Evolutionary conservation across 179 eudicot genomes (phyloP).

Genomic region (Beta lomatogona): DNA sequence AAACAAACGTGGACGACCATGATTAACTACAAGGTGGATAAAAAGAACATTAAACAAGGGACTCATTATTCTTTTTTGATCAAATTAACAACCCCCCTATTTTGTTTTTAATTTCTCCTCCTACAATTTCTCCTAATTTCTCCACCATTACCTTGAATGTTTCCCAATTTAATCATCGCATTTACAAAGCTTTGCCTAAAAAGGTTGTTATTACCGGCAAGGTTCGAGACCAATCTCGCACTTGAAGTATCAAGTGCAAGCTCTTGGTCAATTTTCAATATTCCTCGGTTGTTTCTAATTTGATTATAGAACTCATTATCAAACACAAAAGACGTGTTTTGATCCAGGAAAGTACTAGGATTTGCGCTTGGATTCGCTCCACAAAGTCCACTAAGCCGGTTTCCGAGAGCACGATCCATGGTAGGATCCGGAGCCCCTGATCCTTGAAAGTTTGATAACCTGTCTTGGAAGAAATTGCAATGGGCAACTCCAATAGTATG

Average conservation of each 20-base stretch:
- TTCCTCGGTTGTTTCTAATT: conserved; percentile 24
- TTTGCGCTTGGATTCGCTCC: conserved; percentile 14
- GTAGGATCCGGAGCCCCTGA: conserved; percentile 43
- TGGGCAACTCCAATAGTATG: conserved; percentile 62
- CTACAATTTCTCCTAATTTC: conserved; percentile 53
- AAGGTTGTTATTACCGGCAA: conserved; percentile 31
- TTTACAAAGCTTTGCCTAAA: conserved; percentile 46
- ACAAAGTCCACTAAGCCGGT: conserved; percentile 24
- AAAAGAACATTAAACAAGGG: too few species aligned
- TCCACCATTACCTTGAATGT: conserved; percentile 44
- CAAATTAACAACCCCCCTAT: too few species aligned
- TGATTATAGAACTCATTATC: conserved; percentile 52
- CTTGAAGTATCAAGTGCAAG: conserved; percentile 38
- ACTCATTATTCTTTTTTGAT: too few species aligned
- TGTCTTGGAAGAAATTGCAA: conserved; percentile 41
- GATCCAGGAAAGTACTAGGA: conserved; percentile 45
- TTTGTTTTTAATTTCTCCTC: not conserved
- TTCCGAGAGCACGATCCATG: conserved; percentile 34
- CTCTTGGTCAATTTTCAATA: conserved; percentile 49
- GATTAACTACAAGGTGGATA: too few species aligned
- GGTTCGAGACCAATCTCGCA: conserved; percentile 31
- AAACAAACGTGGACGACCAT: too few species aligned
- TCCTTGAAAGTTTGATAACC: conserved; percentile 43
- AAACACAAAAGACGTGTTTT: conserved; percentile 33
- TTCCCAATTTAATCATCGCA: conserved; percentile 53